Conservation (phyloP, 352 stramenopile genomes). For the Phytophthora pisi region DNA sequence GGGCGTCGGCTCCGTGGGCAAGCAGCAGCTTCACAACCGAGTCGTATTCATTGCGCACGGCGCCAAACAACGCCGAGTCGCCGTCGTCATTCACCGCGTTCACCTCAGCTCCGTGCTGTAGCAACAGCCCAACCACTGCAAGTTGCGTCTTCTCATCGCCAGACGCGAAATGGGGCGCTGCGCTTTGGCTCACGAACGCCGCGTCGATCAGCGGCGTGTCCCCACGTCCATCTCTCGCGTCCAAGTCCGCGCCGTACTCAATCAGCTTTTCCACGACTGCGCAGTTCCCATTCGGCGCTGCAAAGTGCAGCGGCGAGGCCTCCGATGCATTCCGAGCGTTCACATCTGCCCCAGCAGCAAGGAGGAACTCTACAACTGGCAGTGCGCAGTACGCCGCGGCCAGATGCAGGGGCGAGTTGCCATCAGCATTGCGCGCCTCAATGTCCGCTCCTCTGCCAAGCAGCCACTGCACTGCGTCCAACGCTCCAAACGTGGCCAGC, state of each 20-base stretch:
- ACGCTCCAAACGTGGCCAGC: slow-evolving; percentile 32
- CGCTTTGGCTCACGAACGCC: slow-evolving; percentile 39
- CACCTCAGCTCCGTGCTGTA: slow-evolving; percentile 34
- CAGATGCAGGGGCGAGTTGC: slow-evolving; percentile 49
- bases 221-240: slow-evolving; percentile 32
- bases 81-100: slow-evolving; percentile 33
- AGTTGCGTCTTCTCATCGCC: slow-evolving; percentile 39
- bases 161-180: slow-evolving; percentile 36
- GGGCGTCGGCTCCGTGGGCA: slow-evolving; percentile 21
- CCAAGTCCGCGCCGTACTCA: slow-evolving; percentile 31
- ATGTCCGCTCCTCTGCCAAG: slow-evolving; percentile 40
- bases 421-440: slow-evolving; percentile 30
- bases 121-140: slow-evolving; percentile 32
- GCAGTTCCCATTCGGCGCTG: slow-evolving; percentile 39
- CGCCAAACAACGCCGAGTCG: slow-evolving; percentile 40
- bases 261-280: slow-evolving; percentile 35
- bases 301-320: slow-evolving; percentile 43
- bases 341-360: slow-evolving; percentile 31
- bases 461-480: slow-evolving; percentile 31
- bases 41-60: slow-evolving; percentile 27
- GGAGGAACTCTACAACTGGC: slow-evolving; percentile 18
- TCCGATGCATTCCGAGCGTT: slow-evolving; percentile 34
- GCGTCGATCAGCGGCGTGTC: slow-evolving; percentile 49
- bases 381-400: slow-evolving; percentile 41
- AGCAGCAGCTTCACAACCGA: slow-evolving; percentile 30